Base-by-base conservation (phyloP, 768 basidiomycete species). In the Mrakia gelida region DNA sequence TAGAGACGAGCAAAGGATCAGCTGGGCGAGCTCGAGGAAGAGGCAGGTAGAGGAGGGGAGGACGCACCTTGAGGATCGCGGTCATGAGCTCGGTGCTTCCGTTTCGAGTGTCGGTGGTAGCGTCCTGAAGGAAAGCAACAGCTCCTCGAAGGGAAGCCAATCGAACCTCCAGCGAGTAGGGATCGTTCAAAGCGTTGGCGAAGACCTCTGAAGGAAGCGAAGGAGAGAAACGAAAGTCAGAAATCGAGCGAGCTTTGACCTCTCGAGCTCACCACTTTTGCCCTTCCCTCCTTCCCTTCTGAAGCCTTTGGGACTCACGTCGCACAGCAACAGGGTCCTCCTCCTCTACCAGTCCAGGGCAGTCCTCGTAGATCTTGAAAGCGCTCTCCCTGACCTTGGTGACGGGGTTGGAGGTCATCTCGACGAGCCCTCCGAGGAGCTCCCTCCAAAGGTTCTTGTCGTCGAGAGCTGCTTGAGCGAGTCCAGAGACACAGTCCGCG, bases 81-180 rank as follows among this genome's bases (percentile, higher is more conserved):
- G 65, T 45, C 34, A 78, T 71, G 26, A 78, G 70, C n/a, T 78
- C 77, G 38, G 16, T 34, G n/a, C 61, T 63, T 23, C 59, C 61
- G 61, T 65, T 75, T 38, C 73, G 73, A n/a, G 43, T 30, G 23
- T 41, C 59, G 18, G 73, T 41, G 23, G 38, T 49, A 6, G 73
- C 73, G 62, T 75, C 73, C 63, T 73, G 72, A 16, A 73, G 56
- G 78, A 75, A 73, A 6, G 56, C 32, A 65, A 71, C 56, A 3
- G 73, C 67, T 43, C 72, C 78, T 54, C 59, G 38, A 28, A 79
- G 63, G 28, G 78, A 73, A n/a, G 73, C 74, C 18, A 75, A 38
- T 28, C 78, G 73, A 21, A 79, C 78, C 41, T 65, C 73, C 49
- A 79, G 65, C 11, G 62, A 67, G 61, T 79, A 43, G n/a, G 74